Evolutionary conservation across 176 grass and related monocot genomes (phyloP), one percentile per base, ranked within the genome.

Genomic region (Chrysopogon serrulatus): DNA sequence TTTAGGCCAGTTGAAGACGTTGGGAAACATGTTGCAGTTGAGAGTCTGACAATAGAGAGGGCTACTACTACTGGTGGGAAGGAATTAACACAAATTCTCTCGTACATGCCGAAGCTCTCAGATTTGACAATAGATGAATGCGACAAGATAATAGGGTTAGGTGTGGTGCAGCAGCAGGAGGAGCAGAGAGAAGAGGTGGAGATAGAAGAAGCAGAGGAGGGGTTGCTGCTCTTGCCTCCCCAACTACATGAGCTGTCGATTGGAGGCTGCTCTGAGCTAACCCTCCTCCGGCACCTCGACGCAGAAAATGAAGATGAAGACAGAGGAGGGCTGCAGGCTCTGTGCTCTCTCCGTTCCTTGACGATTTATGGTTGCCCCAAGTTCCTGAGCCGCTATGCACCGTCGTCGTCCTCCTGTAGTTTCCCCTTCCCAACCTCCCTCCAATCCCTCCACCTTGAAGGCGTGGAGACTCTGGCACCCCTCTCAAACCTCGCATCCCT

Each of bases 371-470:
- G 0, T 2, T 45, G 61, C 65, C 41, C 63, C 32, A 42, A 53
- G 31, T 40, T 88, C 6, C 15, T 82, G 37, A 8, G 43, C 57
- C 3, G 23, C 12, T 9, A n/a, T n/a, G n/a, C n/a, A n/a, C n/a
- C 4, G 0, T 2, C 15, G 8, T 23, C 18, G 2, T 28, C 26
- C 9, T 68, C 85, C 48, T 23, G 11, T 42, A 7, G n/a, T 53
- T 72, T 23, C 54, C 73, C 15, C 0, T 71, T 83, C 8, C 79
- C 79, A 0, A 6, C n/a, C 6, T 78, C 42, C 19, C 33, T 78
- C 3, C n/a, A 43, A 41, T 0, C 0, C 0, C 23, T 78, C 1
- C 0, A 0, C 0, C 0, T 0, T 1, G 0, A 0, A 17, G 16
- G 31, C 0, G 18, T 65, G 27, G 27, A 8, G 26, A 83, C 43